Percentiles rank a stretch among this genome's conserved stretches.
These are phyloP conservation scores for Fusarium nematophilum DNA, from an alignment of 2,329 filamentous ascomycete genomes.

Conservation along the genomic window DNA sequence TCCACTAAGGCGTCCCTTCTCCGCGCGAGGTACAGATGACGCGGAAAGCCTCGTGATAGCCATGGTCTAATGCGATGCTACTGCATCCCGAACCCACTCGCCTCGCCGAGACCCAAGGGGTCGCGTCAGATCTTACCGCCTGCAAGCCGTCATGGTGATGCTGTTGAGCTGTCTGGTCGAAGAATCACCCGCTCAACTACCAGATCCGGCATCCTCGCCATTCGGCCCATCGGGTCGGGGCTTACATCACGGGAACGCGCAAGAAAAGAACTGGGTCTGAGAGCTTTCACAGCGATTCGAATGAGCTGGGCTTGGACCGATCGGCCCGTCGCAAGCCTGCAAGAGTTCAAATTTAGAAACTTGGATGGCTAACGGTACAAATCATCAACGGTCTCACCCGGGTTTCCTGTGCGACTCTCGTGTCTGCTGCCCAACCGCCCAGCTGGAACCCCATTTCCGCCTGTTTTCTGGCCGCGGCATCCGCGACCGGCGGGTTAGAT, in stretches of 20 bases:
- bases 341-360: background rate
- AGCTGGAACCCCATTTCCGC: constrained; percentile 6
- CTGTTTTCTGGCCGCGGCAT: background rate
- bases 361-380: too few species aligned
- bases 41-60: constrained; percentile 27
- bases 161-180: constrained; percentile 13
- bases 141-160: constrained; percentile 19
- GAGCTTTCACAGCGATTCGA: background rate
- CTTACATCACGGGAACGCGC: constrained; percentile 25
- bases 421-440: constrained; percentile 41
- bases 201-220: constrained; percentile 17
- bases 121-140: constrained; percentile 18
- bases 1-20: background rate
- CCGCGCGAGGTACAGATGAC: constrained; percentile 26
- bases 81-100: constrained; percentile 23
- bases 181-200: constrained; percentile 2
- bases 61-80: constrained; percentile 24
- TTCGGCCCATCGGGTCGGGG: constrained; percentile 24
- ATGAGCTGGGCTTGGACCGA: background rate
- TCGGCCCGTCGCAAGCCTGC: background rate
- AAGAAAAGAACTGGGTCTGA: constrained; percentile 3
- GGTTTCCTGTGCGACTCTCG: constrained; percentile 37
- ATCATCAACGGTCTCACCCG: constrained; percentile 29
- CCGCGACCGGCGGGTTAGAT: constrained; percentile 15
- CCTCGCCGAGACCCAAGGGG: constrained; percentile 15